Base-by-base conservation (phyloP, 202 grass and related monocot genomes). In the Bolboschoenoplectus hybrid region DNA sequence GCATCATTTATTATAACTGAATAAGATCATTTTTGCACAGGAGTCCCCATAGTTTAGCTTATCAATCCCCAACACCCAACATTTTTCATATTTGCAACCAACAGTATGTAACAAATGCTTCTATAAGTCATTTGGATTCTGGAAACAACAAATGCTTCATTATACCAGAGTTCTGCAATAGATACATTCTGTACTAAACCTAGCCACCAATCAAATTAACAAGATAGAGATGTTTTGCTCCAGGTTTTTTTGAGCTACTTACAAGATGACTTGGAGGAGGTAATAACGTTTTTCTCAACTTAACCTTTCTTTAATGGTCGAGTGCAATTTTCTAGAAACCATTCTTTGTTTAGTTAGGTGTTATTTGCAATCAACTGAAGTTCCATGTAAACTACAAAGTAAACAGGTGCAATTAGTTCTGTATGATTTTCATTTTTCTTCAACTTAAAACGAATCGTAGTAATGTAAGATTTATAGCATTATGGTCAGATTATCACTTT, bases 1-100 rank as follows among this genome's bases (percentile, higher is more conserved):
- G 14, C 41, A 39, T 78, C 79, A 41, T 46, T 77, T 83, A 38
- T 16, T 41, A 17, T 14, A 19, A 51, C 45, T 6, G n/a, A 44
- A 56, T 57, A 78, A 78, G 20, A 19, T 8, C 6, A 58, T 16
- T 1, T n/a, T 58, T 58, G 55, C 55, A 58, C 3, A 58, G 4
- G 55, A 16, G 55, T 58, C 10, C 14, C 55, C 13, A 14, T 58
- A 4, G 26, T 26, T 13, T 14, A 58, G 5, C 55, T 58, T 58
- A 58, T 17, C 55, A 16, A 58, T 16, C 55, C 14, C 14, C 14
- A 58, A 58, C 13, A 56, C 14, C 40, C 17, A 26, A 76, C 72
- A 76, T 76, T 35, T 70, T 70, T 78, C 40, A 74, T 74, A 78
- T 78, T 52, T 78, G 10, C 19, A 77, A 55, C 2, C n/a, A 53